These are phyloP conservation scores for Fimicolochytrium jonesii DNA, from an alignment of 192 early-diverging fungal genomes.

Conservation along the genomic window DNA sequence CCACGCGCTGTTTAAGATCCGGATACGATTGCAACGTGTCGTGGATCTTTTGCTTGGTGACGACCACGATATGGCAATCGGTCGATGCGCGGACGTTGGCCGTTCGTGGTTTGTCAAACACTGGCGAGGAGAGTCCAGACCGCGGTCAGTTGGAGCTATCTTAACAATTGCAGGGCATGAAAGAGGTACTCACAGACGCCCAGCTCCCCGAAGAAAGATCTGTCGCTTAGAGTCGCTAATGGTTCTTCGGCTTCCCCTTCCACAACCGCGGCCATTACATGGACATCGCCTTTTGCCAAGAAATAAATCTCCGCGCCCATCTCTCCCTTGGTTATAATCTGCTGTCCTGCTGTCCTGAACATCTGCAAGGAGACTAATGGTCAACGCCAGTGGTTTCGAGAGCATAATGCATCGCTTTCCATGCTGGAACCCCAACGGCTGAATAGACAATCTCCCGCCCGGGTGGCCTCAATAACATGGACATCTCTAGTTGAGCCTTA, in stretches of 20 bases:
- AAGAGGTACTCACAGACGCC: slow-evolving; percentile 29
- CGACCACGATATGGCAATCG: slow-evolving; percentile 29
- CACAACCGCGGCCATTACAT: slow-evolving; percentile 21
- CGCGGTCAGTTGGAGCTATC: not conserved
- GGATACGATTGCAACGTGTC: slow-evolving; percentile 17
- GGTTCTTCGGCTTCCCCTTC: slow-evolving; percentile 20
- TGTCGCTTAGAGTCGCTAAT: slow-evolving; percentile 14
- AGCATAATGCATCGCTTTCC: no score
- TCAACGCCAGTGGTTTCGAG: no score
- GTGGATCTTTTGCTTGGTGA: slow-evolving; percentile 40
- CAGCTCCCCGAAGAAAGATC: slow-evolving; percentile 38
- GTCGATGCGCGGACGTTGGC: slow-evolving; percentile 35
- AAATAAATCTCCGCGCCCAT: slow-evolving; percentile 42
- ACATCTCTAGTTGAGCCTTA: no score
- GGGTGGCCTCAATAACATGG: no score
- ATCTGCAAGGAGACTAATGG: no score
- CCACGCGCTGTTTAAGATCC: slow-evolving; percentile 16
- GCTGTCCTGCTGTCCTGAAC: slow-evolving; percentile 23
- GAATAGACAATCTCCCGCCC: no score
- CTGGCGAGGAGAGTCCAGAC: no score
- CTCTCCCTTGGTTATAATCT: slow-evolving; percentile 37
- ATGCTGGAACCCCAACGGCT: no score
- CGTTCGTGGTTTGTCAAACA: slow-evolving; percentile 25
- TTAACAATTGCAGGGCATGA: not conserved
- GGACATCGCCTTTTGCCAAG: slow-evolving; percentile 29